Evolutionary conservation across 257 asterid genomes (phyloP), one percentile per base, ranked within the genome.

Genomic region (Solanum peruvianum): DNA sequence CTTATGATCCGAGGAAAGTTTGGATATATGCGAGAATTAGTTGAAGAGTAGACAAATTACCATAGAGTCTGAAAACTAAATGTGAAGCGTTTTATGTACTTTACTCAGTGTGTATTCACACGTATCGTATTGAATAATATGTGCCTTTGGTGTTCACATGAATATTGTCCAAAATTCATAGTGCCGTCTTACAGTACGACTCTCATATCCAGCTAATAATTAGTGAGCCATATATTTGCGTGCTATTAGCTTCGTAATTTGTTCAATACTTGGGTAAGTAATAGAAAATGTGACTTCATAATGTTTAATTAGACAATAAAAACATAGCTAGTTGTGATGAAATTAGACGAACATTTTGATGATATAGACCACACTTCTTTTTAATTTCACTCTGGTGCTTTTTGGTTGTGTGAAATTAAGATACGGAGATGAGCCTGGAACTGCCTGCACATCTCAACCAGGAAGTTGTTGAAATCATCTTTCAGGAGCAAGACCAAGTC

Each of bases 401-500:
- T 58, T 9, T 20, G 21, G 27, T 21, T 58, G 13, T 21, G 27
- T 21, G 67, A 58, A 58, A 58, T 58, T 58, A 58, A 58, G 67
- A 23, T 58, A 21, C 0, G 3, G 67, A 58, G 13, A 58, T 23
- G 25, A 58, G 6, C 13, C 0, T 21, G 13, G 27, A 23, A 21
- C 67, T 58, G 13, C 27, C 67, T 58, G 88, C 91, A 49, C 93
- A 88, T 44, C 45, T 87, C 35, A 90, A 87, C 89, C 90, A 87
- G 41, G 37, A 2, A 21, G 25, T 9, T 58, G 5, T 9, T 58
- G 67, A 94, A 67, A 93, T 95, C 92, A 86, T 91, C 0, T 94
- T 97, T 72, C 94, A 98, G 21, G 99, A 97, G 94, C 98, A 97
- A 72, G 99, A 95, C 78, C 92, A 97, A 1, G 95, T 95, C 94